Conservation (phyloP, 2,329 filamentous ascomycete species). For the Dryadomyces sulphureus region DNA sequence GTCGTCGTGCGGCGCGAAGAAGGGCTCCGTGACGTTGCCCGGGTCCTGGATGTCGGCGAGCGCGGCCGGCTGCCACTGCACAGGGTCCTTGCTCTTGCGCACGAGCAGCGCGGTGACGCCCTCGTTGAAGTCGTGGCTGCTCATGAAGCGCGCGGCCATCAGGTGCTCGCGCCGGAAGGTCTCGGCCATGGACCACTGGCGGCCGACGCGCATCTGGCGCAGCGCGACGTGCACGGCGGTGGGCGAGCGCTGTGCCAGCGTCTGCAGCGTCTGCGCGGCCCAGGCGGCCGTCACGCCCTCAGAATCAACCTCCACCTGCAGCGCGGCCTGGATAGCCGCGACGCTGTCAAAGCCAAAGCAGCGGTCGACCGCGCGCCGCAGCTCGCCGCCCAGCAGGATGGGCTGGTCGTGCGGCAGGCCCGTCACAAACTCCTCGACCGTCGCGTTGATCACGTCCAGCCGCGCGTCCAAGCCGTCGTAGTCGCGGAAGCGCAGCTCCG, state of each 20-base stretch:
- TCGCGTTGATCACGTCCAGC: constrained; percentile 61
- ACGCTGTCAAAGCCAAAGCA: constrained; percentile 59
- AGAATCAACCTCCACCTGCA: constrained; percentile 47
- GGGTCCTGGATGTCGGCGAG: constrained; percentile 49
- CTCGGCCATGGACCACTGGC: constrained; percentile 64
- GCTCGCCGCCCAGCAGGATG: constrained; percentile 49
- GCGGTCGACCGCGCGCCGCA: constrained; percentile 72
- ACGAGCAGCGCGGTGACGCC: constrained; percentile 75
- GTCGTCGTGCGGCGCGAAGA: constrained; percentile 47
- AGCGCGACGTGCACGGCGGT: constrained; percentile 76
- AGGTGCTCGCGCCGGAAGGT: constrained; percentile 76
- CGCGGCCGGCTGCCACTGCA: constrained; percentile 62
- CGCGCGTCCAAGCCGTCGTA: constrained; percentile 48
- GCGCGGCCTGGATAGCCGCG: constrained; percentile 52
- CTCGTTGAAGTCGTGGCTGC: constrained; percentile 77
- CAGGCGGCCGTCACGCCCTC: constrained; percentile 51
- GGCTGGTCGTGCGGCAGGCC: constrained; percentile 65
- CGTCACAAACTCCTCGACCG: constrained; percentile 83
- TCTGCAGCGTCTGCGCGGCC: constrained; percentile 64
- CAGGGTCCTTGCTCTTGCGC: constrained; percentile 42
- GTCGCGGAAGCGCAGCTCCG: constrained; percentile 81
- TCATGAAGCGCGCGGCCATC: constrained; percentile 81
- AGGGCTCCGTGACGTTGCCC: constrained; percentile 43
- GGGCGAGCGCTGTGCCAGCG: constrained; percentile 65
- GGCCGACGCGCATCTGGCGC: constrained; percentile 64